Conservation (phyloP, 2,329 filamentous ascomycete species). For the Huntiella abstrusa region DNA sequence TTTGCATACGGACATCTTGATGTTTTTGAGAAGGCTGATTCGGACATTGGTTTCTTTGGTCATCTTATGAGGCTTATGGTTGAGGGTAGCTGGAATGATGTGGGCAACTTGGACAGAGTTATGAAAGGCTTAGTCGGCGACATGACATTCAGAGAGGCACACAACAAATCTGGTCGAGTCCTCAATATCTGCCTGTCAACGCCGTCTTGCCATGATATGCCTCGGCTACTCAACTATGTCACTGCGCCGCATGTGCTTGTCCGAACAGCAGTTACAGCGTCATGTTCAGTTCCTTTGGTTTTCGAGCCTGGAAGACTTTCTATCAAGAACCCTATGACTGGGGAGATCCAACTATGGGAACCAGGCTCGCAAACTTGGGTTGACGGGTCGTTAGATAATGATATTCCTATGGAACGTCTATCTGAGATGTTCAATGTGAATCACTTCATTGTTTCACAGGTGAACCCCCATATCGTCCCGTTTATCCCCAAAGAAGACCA, state of each 20-base stretch:
- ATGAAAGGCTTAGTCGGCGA: conserved; percentile 70
- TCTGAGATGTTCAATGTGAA: conserved; percentile 97
- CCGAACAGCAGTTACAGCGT: conserved; percentile 91
- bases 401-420: conserved; percentile 75
- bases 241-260: conserved; percentile 89
- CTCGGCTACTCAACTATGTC: conserved; percentile 74
- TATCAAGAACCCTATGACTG: conserved; percentile 69
- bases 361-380: conserved; percentile 74
- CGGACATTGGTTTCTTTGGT: conserved; percentile 34
- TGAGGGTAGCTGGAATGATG: conserved; percentile 72
- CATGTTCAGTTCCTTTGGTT: conserved; percentile 76
- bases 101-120: conserved; percentile 58
- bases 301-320: conserved; percentile 64
- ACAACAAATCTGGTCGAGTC: conserved; percentile 81
- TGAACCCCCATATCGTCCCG: conserved; percentile 83
- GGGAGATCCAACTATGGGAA: conserved; percentile 65
- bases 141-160: conserved; percentile 87
- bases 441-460: conserved; percentile 92
- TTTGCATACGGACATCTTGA: conserved; percentile 67
- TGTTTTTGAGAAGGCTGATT: conserved; percentile 48
- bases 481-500: conserved; percentile 63
- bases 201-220: conserved; percentile 70
- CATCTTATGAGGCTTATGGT: conserved; percentile 58
- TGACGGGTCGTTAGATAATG: conserved; percentile 86
- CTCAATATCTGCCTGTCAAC: conserved; percentile 89